Evolutionary conservation across 2,329 filamentous ascomycete species (phyloP), one percentile per base, ranked within the genome.

Genomic region (Pseudogymnoascus verrucosus): DNA sequence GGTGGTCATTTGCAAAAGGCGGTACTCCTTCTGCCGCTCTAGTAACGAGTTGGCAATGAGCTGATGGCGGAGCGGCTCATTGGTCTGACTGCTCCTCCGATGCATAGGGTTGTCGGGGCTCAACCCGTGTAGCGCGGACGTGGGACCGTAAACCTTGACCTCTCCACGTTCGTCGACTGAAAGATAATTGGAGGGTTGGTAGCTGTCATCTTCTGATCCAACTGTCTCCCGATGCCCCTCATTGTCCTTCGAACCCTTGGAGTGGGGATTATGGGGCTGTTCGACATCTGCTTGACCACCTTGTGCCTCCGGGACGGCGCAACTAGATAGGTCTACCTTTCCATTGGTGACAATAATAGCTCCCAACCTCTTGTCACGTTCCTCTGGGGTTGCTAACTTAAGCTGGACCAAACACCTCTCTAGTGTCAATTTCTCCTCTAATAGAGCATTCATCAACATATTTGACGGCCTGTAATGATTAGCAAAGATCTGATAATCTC

Each of bases 1-100:
- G 61, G 68, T 65, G 2, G 71, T 65, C 65, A 75, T 71, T 62
- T 66, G 42, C 5, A 36, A 16, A 7, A 65, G 40, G 16, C 57
- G 54, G 4, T 44, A 39, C 36, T 67, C 65, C 16, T 34, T 51
- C 36, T 67, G 65, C 16, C 65, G 28, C 31, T 66, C 34, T 6
- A 67, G 44, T 10, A 65, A 63, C 8, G 65, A 62, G 37, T 67
- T 67, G 36, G 64, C 51, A 12, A 67, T 64, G 28, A 67, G 65
- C 5, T 57, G 36, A 42, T 65, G 62, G 28, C 63, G 51, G 28
- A 37, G 47, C n/a, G 31, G 61, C 60, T 54, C 19, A 23, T 39
- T 23, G 42, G 47, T 12, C 34, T 36, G 34, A 16, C 60, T 47
- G 23, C 4, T 8, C 26, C 21, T 21, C 10, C 16, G 51, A 10